phyloP scores from a whole-genome alignment of 306 rosid species.

The Prinsepia uniflora region DNA sequence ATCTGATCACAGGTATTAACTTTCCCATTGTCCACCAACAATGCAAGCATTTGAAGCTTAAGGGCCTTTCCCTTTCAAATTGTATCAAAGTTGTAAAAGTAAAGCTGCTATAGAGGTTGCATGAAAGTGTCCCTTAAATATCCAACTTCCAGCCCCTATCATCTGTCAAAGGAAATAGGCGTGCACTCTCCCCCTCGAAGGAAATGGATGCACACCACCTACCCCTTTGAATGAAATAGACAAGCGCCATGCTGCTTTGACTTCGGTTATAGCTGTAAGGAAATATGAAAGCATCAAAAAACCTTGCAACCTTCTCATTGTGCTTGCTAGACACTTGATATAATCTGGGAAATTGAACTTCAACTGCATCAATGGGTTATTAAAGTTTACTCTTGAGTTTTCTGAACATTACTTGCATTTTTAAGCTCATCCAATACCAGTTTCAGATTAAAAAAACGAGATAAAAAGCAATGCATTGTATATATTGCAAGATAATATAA shows the following conservation, averaged over 20 bases:
- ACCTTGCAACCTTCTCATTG: not conserved
- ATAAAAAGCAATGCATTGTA: not conserved
- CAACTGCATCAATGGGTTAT: not conserved
- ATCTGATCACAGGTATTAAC: not conserved
- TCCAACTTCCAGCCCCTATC: not conserved
- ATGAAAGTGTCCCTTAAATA: not conserved
- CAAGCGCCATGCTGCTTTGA: not conserved
- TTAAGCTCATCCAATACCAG: not conserved
- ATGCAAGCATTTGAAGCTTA: not conserved
- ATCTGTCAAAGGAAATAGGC: not conserved
- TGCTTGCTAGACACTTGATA: not conserved
- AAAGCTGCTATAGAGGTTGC: not conserved
- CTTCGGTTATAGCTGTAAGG: not conserved
- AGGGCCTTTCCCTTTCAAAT: not conserved
- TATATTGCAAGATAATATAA: not conserved
- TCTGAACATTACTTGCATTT: not conserved
- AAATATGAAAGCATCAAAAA: not conserved
- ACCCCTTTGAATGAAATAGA: not conserved
- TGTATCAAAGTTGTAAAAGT: not conserved
- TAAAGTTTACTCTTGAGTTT: not conserved
- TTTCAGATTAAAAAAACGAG: not conserved
- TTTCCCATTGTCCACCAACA: not conserved
- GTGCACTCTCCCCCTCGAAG: not conserved
- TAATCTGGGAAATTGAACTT: not conserved
- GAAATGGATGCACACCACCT: not conserved